Evolutionary conservation across 2,329 filamentous ascomycete species (phyloP).

Genomic region (Sporothrix mexicana): DNA sequence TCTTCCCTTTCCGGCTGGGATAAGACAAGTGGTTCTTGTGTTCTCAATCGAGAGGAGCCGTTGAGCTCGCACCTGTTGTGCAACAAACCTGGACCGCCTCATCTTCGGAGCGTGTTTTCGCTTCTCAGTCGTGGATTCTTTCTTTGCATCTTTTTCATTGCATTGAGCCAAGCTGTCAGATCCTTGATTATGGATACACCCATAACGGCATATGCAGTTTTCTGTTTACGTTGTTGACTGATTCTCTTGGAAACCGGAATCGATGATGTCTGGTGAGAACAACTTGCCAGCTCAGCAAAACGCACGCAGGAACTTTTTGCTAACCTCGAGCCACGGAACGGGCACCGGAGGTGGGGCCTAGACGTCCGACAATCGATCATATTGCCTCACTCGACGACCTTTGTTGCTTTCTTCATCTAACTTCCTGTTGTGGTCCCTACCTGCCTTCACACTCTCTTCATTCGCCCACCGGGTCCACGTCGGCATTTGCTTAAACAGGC

Average conservation of each 20-base stretch:
- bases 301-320: background rate
- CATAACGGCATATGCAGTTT: too few species aligned
- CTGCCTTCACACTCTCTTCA: background rate
- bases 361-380: background rate
- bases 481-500: constrained; percentile 5
- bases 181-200: too few species aligned
- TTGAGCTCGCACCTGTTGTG: background rate
- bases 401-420: background rate
- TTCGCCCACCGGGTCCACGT: background rate
- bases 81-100: background rate
- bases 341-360: background rate
- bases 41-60: background rate
- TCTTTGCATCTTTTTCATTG: too few species aligned
- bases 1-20: background rate
- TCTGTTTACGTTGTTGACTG: too few species aligned
- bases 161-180: too few species aligned
- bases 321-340: background rate
- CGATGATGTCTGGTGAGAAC: background rate
- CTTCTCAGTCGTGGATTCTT: background rate
- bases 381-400: background rate
- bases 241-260: too few species aligned
- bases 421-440: background rate
- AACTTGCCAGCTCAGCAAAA: background rate
- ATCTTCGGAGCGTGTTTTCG: background rate
- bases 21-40: background rate